These are phyloP conservation scores for Canavalia gladiata DNA, from an alignment of 306 rosid genomes.

Conservation along the genomic window DNA sequence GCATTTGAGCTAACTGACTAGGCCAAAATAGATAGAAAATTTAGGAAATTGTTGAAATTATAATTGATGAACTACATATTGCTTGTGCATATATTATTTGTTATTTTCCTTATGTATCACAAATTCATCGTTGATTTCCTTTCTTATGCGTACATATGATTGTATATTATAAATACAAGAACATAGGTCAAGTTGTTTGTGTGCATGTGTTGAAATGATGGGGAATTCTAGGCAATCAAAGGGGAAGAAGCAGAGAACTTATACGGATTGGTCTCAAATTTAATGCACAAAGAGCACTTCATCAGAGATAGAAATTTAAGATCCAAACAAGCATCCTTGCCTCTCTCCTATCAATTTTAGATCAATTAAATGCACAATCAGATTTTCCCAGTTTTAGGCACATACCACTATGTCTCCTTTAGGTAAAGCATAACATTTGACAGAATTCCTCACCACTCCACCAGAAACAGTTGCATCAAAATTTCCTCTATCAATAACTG, in stretches of 20 bases:
- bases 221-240: conserved; percentile 10
- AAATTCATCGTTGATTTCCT: not conserved
- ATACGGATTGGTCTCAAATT: conserved; percentile 15
- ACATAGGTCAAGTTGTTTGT: not conserved
- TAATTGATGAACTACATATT: not conserved
- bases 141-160: not conserved
- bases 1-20: not conserved
- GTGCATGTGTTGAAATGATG: conserved; percentile 1
- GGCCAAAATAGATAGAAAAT: conserved; percentile 16
- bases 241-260: conserved; percentile 13
- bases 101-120: not conserved
- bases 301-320: conserved; percentile 23
- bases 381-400: conserved; percentile 52
- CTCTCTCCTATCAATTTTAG: conserved; percentile 25
- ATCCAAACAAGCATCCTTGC: conserved; percentile 21
- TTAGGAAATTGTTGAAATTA: not conserved
- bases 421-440: conserved; percentile 83
- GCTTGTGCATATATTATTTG: not conserved
- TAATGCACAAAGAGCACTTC: conserved; percentile 4
- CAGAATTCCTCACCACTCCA: conserved; percentile 82
- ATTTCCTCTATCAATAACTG: conserved; percentile 81
- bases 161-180: not conserved
- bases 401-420: conserved; percentile 98
- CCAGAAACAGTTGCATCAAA: conserved; percentile 76
- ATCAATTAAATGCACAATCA: conserved; percentile 23